phyloP scores from a whole-genome alignment of 2,329 filamentous ascomycete genomes.

The Neonectria coccinea region DNA sequence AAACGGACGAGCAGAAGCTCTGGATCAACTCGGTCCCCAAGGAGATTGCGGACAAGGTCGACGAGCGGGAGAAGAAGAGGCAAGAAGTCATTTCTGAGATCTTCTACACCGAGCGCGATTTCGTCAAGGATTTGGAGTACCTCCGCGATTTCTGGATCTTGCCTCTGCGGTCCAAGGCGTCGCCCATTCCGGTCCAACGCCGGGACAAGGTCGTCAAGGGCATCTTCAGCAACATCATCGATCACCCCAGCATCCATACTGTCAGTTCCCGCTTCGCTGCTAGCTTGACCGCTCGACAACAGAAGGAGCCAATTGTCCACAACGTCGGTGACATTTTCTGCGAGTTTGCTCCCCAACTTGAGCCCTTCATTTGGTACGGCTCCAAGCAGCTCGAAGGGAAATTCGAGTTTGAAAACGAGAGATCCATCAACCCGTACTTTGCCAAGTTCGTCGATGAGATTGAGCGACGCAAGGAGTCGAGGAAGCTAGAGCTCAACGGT shows the following conservation, averaged over 20 bases:
- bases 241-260: constrained; percentile 81
- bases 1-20: constrained; percentile 95
- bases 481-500: constrained; percentile 96
- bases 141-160: constrained; percentile 98
- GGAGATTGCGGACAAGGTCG: constrained; percentile 89
- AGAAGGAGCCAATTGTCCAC: constrained; percentile 87
- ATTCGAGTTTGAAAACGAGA: constrained; percentile 97
- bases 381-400: constrained; percentile 96
- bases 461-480: constrained; percentile 93
- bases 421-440: constrained; percentile 85
- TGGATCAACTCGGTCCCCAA: constrained; percentile 99
- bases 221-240: constrained; percentile 96
- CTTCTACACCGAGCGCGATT: constrained; percentile 98
- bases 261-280: constrained; percentile 92
- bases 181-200: constrained; percentile 88
- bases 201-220: constrained; percentile 92
- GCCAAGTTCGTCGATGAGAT: constrained; percentile 95
- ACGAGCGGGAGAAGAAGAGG: constrained; percentile 93
- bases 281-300: constrained; percentile 88
- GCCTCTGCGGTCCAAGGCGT: constrained; percentile 82
- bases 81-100: constrained; percentile 98
- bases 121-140: constrained; percentile 98
- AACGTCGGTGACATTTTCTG: constrained; percentile 95
- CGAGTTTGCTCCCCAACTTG: constrained; percentile 90
- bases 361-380: constrained; percentile 96